Base-by-base conservation (phyloP, 1,284 basidiomycete genomes). In the Trichosporon asahii region DNA sequence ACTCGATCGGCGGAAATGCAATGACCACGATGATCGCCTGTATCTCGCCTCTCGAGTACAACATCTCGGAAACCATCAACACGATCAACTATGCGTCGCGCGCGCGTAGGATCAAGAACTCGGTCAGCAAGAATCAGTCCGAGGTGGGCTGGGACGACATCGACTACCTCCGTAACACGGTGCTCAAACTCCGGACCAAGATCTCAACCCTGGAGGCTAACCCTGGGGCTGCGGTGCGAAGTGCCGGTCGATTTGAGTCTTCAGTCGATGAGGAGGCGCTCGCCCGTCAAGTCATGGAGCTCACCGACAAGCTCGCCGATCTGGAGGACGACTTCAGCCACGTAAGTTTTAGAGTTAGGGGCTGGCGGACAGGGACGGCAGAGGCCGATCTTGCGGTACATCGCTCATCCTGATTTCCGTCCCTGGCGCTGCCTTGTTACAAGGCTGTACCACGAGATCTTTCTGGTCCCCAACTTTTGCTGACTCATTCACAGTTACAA, bases 1-100 rank as follows among this genome's bases (percentile, higher is more conserved):
- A 98, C 83, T 98, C 95, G 14, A 89, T 99, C n/a, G 96, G 96
- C 64, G 96, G 96, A 46, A 99, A 98, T 82, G 92, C 96, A 0
- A 92, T 97, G 79, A 99, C 97, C 2, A 90, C 98, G 74, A 99
- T 99, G 97, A 95, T 99, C 75, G 96, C 96, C 11, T 99, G 97
- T 83, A 91, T 98, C 72, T 96, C 94, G 74, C 92, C 95, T 7
- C 80, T 84, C 44, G 97, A 99, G 83, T 96, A 90, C 89, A 99
- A 99, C 83, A 89, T 92, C 4, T 90, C 87, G 74, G 96, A 99
- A 84, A 98, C 97, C 0, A 87, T 98, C 76, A 98, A 97, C 82
- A 99, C 96, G 7, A 88, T 99, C 78, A 98, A 98, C 83, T 99
- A 99, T 80, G 97, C 97, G 46, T 96, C 98, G 75, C 91, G 97